phyloP scores from a whole-genome alignment of 495 filamentous ascomycete species.

The Penicillium nucicola region DNA sequence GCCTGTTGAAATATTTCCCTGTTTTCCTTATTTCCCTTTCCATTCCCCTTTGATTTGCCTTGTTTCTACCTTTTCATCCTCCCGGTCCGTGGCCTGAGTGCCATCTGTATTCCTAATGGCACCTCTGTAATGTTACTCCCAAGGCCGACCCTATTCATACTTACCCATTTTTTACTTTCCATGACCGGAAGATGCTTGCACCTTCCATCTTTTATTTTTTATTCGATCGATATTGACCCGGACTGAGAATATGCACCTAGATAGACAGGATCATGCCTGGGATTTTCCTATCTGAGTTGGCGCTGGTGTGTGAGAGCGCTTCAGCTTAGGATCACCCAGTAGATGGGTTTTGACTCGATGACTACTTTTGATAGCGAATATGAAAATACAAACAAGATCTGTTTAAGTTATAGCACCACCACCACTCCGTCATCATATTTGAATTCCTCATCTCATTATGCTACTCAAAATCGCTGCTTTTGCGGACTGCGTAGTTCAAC shows the following conservation, averaged over 20 bases:
- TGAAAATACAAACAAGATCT: too few relatives aligned
- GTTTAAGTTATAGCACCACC: too few relatives aligned
- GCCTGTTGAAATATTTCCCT: background rate
- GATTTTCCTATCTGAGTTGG: too few relatives aligned
- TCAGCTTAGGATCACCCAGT: too few relatives aligned
- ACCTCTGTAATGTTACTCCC: slow-evolving; percentile 2
- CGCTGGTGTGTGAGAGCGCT: too few relatives aligned
- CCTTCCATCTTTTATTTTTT: slow-evolving; percentile 1
- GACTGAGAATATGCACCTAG: slow-evolving; percentile 8
- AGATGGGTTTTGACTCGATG: too few relatives aligned
- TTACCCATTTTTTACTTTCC: background rate
- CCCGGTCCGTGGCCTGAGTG: background rate
- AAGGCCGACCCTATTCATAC: background rate
- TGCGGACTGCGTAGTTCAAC: too few relatives aligned
- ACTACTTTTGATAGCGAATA: too few relatives aligned
- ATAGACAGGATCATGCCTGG: too few relatives aligned
- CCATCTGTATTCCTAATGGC: slow-evolving; percentile 1
- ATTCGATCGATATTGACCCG: slow-evolving; percentile 6
- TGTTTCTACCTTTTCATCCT: background rate
- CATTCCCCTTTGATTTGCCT: background rate
- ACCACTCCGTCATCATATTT: too few relatives aligned
- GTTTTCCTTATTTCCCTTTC: background rate
- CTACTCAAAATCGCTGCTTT: too few relatives aligned
- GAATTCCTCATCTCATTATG: too few relatives aligned
- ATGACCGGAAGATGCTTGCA: background rate